Evolutionary conservation across 108 stramenopile species (phyloP).

Genomic region (Skeletonema grethae): DNA sequence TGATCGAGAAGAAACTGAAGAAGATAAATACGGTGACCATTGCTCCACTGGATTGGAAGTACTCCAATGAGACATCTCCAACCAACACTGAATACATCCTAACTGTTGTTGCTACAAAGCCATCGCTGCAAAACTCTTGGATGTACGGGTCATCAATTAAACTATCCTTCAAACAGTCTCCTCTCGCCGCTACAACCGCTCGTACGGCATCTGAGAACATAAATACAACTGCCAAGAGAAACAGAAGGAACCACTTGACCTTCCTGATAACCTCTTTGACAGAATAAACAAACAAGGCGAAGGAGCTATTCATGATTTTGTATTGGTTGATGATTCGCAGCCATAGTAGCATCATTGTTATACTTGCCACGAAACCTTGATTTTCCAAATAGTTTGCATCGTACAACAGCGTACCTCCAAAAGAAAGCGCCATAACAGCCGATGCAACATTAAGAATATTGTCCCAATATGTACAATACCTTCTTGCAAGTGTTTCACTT

Average conservation of each 20-base stretch:
- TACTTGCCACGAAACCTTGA: slow-evolving; percentile 29
- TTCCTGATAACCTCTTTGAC: slow-evolving; percentile 25
- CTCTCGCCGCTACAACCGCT: slow-evolving; percentile 32
- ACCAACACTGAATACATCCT: slow-evolving; percentile 46
- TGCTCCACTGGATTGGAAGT: slow-evolving; percentile 30
- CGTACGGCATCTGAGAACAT: slow-evolving; percentile 41
- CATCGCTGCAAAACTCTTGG: slow-evolving; percentile 33
- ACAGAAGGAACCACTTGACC: slow-evolving; percentile 42
- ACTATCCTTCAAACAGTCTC: slow-evolving; percentile 22
- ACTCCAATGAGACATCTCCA: slow-evolving; percentile 34
- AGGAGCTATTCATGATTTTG: slow-evolving; percentile 44
- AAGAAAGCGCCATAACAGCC: slow-evolving; percentile 23
- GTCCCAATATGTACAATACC: slow-evolving; percentile 37
- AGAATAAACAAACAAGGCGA: slow-evolving; percentile 41
- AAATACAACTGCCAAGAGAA: slow-evolving; percentile 28
- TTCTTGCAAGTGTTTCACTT: slow-evolving; percentile 30
- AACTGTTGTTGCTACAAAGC: slow-evolving; percentile 14
- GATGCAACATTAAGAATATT: slow-evolving; percentile 46
- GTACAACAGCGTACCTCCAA: slow-evolving; percentile 9
- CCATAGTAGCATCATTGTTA: slow-evolving; percentile 46
- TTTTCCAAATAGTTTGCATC: slow-evolving; percentile 9
- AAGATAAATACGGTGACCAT: slow-evolving; percentile 38
- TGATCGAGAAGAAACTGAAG: slow-evolving; percentile 49
- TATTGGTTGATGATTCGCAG: slow-evolving; percentile 38
- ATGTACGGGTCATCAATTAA: slow-evolving; percentile 9